phyloP scores from a whole-genome alignment of 163 green algal genomes.

The Chloromonas sp. region DNA sequence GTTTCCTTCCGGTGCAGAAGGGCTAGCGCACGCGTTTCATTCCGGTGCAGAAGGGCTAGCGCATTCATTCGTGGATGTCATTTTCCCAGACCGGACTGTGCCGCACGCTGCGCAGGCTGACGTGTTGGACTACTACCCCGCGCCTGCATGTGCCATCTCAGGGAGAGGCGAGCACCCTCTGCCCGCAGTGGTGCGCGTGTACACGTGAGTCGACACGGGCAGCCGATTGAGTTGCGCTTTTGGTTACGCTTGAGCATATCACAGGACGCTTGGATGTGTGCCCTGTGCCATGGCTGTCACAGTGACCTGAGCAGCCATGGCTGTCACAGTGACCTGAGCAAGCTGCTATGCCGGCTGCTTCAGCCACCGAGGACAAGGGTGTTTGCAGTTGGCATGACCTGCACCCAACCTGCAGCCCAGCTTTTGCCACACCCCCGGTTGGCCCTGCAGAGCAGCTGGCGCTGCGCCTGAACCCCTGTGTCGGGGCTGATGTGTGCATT shows the following conservation, averaged over 20 bases:
- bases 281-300: too few relatives aligned
- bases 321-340: too few relatives aligned
- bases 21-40: too few relatives aligned
- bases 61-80: background rate
- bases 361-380: too few relatives aligned
- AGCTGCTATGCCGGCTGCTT: too few relatives aligned
- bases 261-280: too few relatives aligned
- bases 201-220: slow-evolving; percentile 15
- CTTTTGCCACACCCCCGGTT: background rate
- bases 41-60: background rate
- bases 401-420: background rate
- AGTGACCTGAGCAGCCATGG: too few relatives aligned
- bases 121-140: slow-evolving; percentile 60
- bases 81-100: too few relatives aligned
- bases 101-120: slow-evolving; percentile 27
- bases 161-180: slow-evolving; percentile 29
- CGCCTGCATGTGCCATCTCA: slow-evolving; percentile 17
- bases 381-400: background rate
- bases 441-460: too few relatives aligned
- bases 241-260: background rate
- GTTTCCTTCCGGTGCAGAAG: too few relatives aligned
- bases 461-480: too few relatives aligned
- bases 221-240: slow-evolving; percentile 19
- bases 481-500: too few relatives aligned
- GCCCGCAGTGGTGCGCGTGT: slow-evolving; percentile 39